A percentile compares a stretch with the other conserved stretches of the same genome.
phyloP scores from a whole-genome alignment of 2,329 filamentous ascomycete genomes.

The Teratosphaeria pseudoeucalypti region DNA sequence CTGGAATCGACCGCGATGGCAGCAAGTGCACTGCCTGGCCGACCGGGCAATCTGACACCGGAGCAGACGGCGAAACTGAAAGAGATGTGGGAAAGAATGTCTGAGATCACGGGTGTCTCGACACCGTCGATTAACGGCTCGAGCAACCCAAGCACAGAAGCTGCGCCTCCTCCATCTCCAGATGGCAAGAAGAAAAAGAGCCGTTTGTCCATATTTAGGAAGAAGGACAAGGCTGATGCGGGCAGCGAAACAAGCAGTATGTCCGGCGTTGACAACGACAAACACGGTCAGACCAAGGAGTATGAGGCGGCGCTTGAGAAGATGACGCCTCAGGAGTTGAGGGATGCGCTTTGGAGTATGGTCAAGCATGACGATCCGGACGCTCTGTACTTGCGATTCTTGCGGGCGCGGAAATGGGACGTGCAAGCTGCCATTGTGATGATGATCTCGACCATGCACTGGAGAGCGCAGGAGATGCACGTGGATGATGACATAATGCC shows the following conservation, averaged over 20 bases:
- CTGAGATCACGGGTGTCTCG: slow-evolving; percentile 57
- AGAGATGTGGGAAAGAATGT: slow-evolving; percentile 69
- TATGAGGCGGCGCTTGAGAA: slow-evolving; percentile 73
- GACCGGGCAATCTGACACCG: slow-evolving; percentile 74
- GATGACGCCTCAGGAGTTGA: slow-evolving; percentile 66
- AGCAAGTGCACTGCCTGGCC: slow-evolving; percentile 49
- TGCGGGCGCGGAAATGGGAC: slow-evolving; percentile 91
- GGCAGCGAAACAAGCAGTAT: slow-evolving; percentile 16
- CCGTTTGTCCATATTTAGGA: slow-evolving; percentile 58
- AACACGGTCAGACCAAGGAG: slow-evolving; percentile 81
- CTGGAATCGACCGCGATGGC: slow-evolving; percentile 25
- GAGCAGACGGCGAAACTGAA: slow-evolving; percentile 83
- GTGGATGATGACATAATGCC: slow-evolving; percentile 82
- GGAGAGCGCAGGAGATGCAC: slow-evolving; percentile 72
- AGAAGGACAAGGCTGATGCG: slow-evolving; percentile 41
- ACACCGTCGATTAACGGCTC: background rate
- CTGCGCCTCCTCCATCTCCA: slow-evolving; percentile 6
- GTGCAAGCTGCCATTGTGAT: slow-evolving; percentile 87
- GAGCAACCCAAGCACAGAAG: background rate
- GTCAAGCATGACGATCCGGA: slow-evolving; percentile 93
- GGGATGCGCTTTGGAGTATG: slow-evolving; percentile 81
- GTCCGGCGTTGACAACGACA: slow-evolving; percentile 58
- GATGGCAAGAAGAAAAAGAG: slow-evolving; percentile 58
- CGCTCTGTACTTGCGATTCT: slow-evolving; percentile 67
- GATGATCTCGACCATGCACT: slow-evolving; percentile 88